Evolutionary conservation across 768 basidiomycete species (phyloP), one percentile per base, ranked within the genome.

Genomic region (Crepidotus variabilis): DNA sequence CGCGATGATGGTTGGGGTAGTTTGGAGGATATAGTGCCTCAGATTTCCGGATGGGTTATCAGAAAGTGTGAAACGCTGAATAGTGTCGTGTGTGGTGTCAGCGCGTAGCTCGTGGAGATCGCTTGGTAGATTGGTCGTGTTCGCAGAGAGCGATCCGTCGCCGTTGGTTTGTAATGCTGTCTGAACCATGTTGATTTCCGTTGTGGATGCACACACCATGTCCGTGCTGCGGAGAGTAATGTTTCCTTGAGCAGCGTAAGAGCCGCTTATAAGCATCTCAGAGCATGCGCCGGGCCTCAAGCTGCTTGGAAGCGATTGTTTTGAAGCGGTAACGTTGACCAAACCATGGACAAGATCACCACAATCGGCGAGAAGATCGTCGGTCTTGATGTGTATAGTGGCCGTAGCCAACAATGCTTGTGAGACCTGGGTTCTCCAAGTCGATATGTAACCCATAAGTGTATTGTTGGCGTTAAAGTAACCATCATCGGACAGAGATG

Each of bases 101-200:
- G 50, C 50, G 16, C 18, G 34, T 14, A 52, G 16, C 21, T 36
- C 43, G 51, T 52, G 35, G 20, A 52, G 51, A 52, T 52, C 34
- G 34, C 51, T 52, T 7, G 51, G 51, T 16, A 52, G 34, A n/a
- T 39, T 34, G 51, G 51, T 11, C 21, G 43, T 34, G 34, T 52
- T 14, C 1, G 34, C 34, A 10, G 0, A 36, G 16, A 52, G 16
- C 9, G 9, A 33, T 22, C 51, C 34, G 8, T 52, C 34, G 13
- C 4, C 8, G 43, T 52, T 33, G 34, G 43, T 52, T 52, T 52
- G 22, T 1, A 52, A 39, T 7, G 7, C 34, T 4, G 51, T 39
- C 4, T 34, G 43, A 3, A 52, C 51, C 51, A 52, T 52, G 34
- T 52, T 52, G 8, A 52, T 22, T 1, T 34, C 51, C 5, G 51